Percentiles rank a stretch among this genome's conserved stretches.
Evolutionary conservation across 2,329 filamentous ascomycete species (phyloP).

Genomic region (Aspergillus fischeri): DNA sequence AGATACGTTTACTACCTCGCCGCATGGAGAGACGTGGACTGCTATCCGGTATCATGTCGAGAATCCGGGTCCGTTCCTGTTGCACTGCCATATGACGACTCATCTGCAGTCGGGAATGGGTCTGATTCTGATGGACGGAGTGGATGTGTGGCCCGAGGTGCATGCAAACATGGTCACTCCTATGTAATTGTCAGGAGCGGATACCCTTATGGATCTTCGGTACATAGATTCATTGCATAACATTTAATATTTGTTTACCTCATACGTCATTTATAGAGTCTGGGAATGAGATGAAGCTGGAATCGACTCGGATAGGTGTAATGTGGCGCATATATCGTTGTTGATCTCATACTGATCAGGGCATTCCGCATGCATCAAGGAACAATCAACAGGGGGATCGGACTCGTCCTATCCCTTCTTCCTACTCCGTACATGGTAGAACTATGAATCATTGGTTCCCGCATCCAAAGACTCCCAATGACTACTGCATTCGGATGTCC

Average conservation of each 20-base stretch:
- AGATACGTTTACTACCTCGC: constrained; percentile 47
- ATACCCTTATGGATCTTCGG: background rate
- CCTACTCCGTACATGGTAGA: too few relatives aligned
- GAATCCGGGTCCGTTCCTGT: constrained; percentile 47
- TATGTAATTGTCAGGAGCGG: background rate
- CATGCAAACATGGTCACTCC: background rate
- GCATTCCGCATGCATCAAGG: background rate
- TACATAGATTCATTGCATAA: background rate
- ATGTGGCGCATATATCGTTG: background rate
- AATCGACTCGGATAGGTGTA: background rate
- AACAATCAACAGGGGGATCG: background rate
- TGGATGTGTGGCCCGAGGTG: constrained; percentile 44
- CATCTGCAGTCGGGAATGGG: constrained; percentile 51
- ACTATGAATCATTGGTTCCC: too few relatives aligned
- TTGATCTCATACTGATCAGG: background rate
- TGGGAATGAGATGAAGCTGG: background rate
- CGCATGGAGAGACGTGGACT: constrained; percentile 37
- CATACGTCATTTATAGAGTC: background rate
- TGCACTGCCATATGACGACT: constrained; percentile 52
- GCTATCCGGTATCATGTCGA: constrained; percentile 45
- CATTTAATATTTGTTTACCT: background rate
- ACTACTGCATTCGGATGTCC: background rate
- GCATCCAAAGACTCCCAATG: background rate
- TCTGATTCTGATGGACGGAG: constrained; percentile 46
- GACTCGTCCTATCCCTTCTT: background rate